phyloP scores from a whole-genome alignment of 352 stramenopile genomes.

The Thraustotheca clavata region DNA sequence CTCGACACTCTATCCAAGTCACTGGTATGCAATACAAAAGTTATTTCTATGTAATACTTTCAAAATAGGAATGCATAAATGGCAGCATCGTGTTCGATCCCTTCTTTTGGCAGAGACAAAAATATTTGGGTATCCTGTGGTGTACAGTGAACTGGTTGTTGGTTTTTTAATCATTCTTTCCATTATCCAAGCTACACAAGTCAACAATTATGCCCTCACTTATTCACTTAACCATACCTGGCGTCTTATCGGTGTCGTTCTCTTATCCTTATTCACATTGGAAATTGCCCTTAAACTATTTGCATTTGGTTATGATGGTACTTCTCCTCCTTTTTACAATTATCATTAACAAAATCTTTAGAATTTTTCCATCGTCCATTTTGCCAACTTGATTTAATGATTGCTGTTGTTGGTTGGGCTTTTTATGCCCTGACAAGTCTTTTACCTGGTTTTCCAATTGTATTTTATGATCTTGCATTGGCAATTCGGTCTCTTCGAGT shows the following conservation, averaged over 20 bases:
- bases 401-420: slow-evolving; percentile 62
- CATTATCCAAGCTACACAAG: slow-evolving; percentile 67
- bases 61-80: slow-evolving; percentile 39
- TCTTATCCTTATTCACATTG: slow-evolving; percentile 64
- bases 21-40: slow-evolving; percentile 23
- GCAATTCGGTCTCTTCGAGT: slow-evolving; percentile 67
- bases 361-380: slow-evolving; percentile 68
- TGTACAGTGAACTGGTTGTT: slow-evolving; percentile 64
- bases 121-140: slow-evolving; percentile 56
- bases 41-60: slow-evolving; percentile 21
- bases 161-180: slow-evolving; percentile 66
- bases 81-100: slow-evolving; percentile 31
- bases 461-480: slow-evolving; percentile 71
- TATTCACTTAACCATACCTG: slow-evolving; percentile 68
- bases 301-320: slow-evolving; percentile 55
- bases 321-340: not conserved
- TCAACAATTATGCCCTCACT: slow-evolving; percentile 73
- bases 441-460: slow-evolving; percentile 51
- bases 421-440: slow-evolving; percentile 70
- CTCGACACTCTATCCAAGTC: slow-evolving; percentile 1
- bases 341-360: not conserved
- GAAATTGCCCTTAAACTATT: slow-evolving; percentile 73
- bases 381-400: slow-evolving; percentile 63
- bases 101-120: slow-evolving; percentile 53
- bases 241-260: slow-evolving; percentile 55